Evolutionary conservation across 305 asterid genomes (phyloP).

Genomic region (Solanum aculeatissimum): DNA sequence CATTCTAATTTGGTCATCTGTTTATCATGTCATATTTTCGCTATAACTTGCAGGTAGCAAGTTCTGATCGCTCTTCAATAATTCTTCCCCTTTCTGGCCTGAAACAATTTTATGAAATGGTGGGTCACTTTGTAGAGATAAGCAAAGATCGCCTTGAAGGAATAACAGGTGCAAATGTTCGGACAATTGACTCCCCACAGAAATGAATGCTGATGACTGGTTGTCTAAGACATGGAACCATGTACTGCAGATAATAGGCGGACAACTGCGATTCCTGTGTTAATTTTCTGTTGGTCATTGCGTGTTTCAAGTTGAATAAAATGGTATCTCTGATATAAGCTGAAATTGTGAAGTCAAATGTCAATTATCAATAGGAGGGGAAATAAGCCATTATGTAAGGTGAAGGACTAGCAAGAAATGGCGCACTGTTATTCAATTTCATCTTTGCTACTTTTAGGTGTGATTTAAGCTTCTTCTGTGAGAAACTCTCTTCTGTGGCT

Average conservation of each 20-base stretch:
- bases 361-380: not conserved
- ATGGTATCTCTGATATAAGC: not conserved
- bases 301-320: not conserved
- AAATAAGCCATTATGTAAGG: not conserved
- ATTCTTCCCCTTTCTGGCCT: constrained; percentile 91
- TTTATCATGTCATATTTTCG: not conserved
- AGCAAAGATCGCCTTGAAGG: constrained; percentile 86
- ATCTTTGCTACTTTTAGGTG: not conserved
- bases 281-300: not conserved
- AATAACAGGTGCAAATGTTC: constrained; percentile 63
- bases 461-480: not conserved
- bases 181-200: constrained; percentile 83
- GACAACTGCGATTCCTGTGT: not conserved
- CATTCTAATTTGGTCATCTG: not conserved
- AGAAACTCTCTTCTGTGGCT: not conserved
- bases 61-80: constrained; percentile 94
- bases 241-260: not conserved
- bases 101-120: constrained; percentile 87
- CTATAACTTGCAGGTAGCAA: constrained; percentile 59
- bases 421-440: not conserved
- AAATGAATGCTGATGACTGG: constrained; percentile 26
- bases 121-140: constrained; percentile 92
- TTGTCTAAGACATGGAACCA: not conserved
- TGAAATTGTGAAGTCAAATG: not conserved
- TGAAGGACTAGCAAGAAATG: not conserved